Evolutionary conservation across 148 eudicot genomes (phyloP), one percentile per base, ranked within the genome.

Genomic region (Heliamphora exappendiculata): DNA sequence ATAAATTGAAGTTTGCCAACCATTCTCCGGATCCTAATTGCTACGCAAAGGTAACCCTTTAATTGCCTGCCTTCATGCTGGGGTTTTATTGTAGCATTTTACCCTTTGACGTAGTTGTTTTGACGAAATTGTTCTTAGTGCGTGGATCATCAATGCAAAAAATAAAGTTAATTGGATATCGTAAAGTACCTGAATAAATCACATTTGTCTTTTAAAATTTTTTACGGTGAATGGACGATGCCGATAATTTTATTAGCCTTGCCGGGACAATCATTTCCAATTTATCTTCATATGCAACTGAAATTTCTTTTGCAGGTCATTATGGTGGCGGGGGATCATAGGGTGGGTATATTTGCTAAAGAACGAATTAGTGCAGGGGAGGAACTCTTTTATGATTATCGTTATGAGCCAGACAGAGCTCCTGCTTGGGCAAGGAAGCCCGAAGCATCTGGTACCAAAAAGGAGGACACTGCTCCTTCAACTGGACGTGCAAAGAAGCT

Each of bases 401-500:
- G 97, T 44, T 95, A 95, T 49, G 94, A 88, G 76, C 87, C 96
- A 4, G 97, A 95, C 78, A 82, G 94, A 73, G 96, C 98, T 28
- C 98, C 97, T 45, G 96, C 92, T n/a, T 95, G 98, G 98, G 97
- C 98, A 3, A 85, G 81, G 69, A 95, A 89, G 80, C 98, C 97
- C 11, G 98, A 92, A 82, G 82, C 89, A 28, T 75, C 93, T 44
- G 96, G 96, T 67, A 50, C 93, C 31, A 94, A 89, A 77, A 92
- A 85, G 85, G 98, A 91, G 19, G 97, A 89, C 36, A 84, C 79
- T 6, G 89, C 85, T 24, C 95, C 90, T 75, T 91, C 98, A 14
- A 85, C 69, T 26, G 97, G 98, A 12, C 97, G 96, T 31, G 97
- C 98, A 34, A 94, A 90, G 87, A 94, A 94, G 83, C 83, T 91